phyloP scores from a whole-genome alignment of 169 alveolate genomes.

The Hepatocystis sp. region DNA sequence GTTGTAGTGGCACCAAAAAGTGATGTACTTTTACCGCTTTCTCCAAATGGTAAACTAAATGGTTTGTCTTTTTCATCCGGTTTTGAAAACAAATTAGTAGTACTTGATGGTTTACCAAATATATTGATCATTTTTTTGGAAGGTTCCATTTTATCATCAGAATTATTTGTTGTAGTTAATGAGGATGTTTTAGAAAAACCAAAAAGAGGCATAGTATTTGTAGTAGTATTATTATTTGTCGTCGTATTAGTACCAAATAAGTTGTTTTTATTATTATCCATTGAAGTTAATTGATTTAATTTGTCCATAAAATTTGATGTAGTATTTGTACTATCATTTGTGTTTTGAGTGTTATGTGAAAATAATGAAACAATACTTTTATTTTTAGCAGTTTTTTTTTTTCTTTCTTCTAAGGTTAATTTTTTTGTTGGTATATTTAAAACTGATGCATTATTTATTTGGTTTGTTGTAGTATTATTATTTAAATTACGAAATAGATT shows the following conservation, averaged over 20 bases:
- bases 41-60: background rate
- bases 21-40: background rate
- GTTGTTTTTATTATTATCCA: too few species aligned
- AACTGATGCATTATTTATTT: slow-evolving; percentile 1
- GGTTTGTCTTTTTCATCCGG: slow-evolving; percentile 15
- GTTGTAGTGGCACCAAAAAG: background rate
- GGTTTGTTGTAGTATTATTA: slow-evolving; percentile 10
- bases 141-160: too few species aligned
- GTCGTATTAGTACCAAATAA: too few species aligned
- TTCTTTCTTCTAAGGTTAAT: slow-evolving; percentile 72
- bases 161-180: too few species aligned
- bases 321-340: background rate
- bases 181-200: slow-evolving; percentile 5
- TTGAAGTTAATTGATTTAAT: too few species aligned
- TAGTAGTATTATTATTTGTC: too few species aligned
- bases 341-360: slow-evolving; percentile 24
- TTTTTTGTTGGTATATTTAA: slow-evolving; percentile 46
- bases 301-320: background rate
- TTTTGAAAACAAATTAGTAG: background rate
- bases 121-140: too few species aligned
- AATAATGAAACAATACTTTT: slow-evolving; percentile 56
- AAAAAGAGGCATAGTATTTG: slow-evolving; percentile 8
- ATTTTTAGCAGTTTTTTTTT: slow-evolving; percentile 56
- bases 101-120: too few species aligned
- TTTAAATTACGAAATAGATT: background rate